Base-by-base conservation (phyloP, 148 eudicot species). In the Dysphania ambrosioides region DNA sequence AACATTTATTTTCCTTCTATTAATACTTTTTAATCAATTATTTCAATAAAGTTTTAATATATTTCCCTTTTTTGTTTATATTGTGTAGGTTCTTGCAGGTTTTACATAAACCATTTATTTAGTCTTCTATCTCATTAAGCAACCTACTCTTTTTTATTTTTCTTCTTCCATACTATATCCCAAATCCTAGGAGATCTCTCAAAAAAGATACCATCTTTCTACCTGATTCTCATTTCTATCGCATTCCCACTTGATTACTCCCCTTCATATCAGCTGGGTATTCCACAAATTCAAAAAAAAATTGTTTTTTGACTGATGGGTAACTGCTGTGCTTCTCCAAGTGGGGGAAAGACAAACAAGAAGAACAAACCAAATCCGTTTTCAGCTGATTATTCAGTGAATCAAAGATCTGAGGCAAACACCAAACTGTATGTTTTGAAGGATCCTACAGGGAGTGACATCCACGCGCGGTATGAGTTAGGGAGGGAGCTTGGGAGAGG, bases 401-500 rank as follows among this genome's bases (percentile, higher is more conserved):
- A 62, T 63, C 71, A 75, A 57, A 80, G 81, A 80, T 69, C 83
- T 73, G 72, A 79, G 8, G 75, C 57, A 8, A 70, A 75, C 26
- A 72, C 70, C 11, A 87, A 85, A 38, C 75, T 85, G n/a, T 73
- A 49, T 67, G 90, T 87, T 26, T 71, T 87, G 60, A 85, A 79
- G 32, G 79, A 85, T 47, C 87, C 91, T n/a, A 83, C 88, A 11
- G 91, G 88, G 51, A 75, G 68, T 72, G 86, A 87, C 67, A 82
- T 87, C 3, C 58, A 65, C 5, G 76, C 78, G n/a, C 75, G 66
- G 34, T 87, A 87, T 64, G 84, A 83, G 58, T 80, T 85, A 0
- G 90, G 90, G 1, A 71, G 83, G 11, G 90, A 87, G 79, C 78
- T 87, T 0, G 90, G 90, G 5, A 77, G 87, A 70, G 90, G 88